A percentile compares a stretch with the other conserved stretches of the same genome.
Conservation (phyloP, 179 eudicot species). For the Actinidia polygama region DNA sequence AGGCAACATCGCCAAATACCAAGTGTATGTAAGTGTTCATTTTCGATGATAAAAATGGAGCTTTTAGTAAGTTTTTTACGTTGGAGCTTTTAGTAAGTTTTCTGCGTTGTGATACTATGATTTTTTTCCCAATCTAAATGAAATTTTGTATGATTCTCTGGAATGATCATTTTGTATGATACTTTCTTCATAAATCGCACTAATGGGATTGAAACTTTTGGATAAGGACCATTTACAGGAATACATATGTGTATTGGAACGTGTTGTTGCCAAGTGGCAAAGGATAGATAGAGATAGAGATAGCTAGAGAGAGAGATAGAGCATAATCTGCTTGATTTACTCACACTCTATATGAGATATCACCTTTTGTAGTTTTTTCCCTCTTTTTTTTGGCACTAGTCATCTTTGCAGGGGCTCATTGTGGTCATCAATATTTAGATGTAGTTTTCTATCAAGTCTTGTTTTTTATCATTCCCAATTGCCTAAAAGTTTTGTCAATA, state of each 20-base stretch:
- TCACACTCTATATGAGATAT: neutral
- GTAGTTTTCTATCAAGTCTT: neutral
- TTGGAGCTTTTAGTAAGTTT: neutral
- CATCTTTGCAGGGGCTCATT: neutral
- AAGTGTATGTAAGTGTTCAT: too few species aligned
- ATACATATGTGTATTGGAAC: neutral
- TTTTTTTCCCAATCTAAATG: neutral
- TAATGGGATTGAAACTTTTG: neutral
- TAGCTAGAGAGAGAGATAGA: neutral
- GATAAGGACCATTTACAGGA: neutral
- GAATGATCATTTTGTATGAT: neutral
- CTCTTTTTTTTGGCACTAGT: neutral
- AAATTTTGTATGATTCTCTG: neutral
- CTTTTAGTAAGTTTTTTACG: too few species aligned
- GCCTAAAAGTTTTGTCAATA: neutral
- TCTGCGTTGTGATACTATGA: neutral
- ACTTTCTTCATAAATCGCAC: neutral
- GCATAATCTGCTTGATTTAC: conserved; percentile 9
- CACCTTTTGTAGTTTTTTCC: neutral
- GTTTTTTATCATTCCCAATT: neutral
- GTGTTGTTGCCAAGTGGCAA: neutral
- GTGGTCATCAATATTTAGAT: neutral
- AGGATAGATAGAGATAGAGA: neutral
- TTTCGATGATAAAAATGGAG: too few species aligned
- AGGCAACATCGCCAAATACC: neutral